Percentiles rank a stretch among this genome's conserved stretches.
Evolutionary conservation across 78 protist genomes (phyloP).

Genomic region (Dictyostelium discoideum): dicty_2.7 NC_007089.4:1412001-1412500

Average conservation of each 20-base stretch:
- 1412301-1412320: neutral
- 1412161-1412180: conserved; percentile 37
- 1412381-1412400: neutral
- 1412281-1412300: neutral
- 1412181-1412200: conserved; percentile 36
- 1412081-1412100: neutral
- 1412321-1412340: neutral
- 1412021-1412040: conserved; percentile 16
- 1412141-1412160: conserved; percentile 34
- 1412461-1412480: neutral
- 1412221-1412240: conserved; percentile 35
- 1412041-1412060: conserved; percentile 72
- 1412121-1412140: conserved; percentile 61
- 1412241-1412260: conserved; percentile 49
- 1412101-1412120: conserved; percentile 1
- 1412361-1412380: neutral
- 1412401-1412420: neutral
- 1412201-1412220: conserved; percentile 46
- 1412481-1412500: neutral
- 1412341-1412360: neutral
- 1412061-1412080: conserved; percentile 38
- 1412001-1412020: neutral
- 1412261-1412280: conserved; percentile 42
- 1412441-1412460: neutral
- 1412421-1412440: neutral